These are phyloP conservation scores for Helotiales sp. DNA, from an alignment of 2,329 filamentous ascomycete species.

Conservation along the genomic window DNA sequence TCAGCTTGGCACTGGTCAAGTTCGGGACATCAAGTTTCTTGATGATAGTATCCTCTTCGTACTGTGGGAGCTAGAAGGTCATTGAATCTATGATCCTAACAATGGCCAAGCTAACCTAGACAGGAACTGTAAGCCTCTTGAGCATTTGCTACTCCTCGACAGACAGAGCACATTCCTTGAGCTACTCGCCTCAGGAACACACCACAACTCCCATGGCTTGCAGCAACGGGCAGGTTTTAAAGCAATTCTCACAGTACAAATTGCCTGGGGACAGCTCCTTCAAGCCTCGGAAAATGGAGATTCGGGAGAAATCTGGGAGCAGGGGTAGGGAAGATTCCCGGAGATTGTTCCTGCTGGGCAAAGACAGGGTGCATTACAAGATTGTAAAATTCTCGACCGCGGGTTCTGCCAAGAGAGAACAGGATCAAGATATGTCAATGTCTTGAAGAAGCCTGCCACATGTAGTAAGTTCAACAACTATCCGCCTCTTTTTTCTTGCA, in stretches of 20 bases:
- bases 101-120: background rate
- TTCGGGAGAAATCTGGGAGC: slow-evolving; percentile 26
- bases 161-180: slow-evolving; percentile 10
- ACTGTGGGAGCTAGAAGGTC: slow-evolving; percentile 40
- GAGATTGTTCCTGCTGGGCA: slow-evolving; percentile 37
- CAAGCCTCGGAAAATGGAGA: slow-evolving; percentile 34
- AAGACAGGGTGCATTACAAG: slow-evolving; percentile 39
- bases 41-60: slow-evolving; percentile 38
- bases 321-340: slow-evolving; percentile 22
- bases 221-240: slow-evolving; percentile 30
- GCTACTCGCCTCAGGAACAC: slow-evolving; percentile 19
- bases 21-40: slow-evolving; percentile 42
- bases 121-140: slow-evolving; percentile 34
- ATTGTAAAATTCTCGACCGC: slow-evolving; percentile 32
- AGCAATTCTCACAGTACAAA: slow-evolving; percentile 26
- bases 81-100: background rate
- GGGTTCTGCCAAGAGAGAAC: background rate
- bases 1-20: slow-evolving; percentile 38
- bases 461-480: background rate
- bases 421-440: slow-evolving; percentile 36
- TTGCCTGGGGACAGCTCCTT: slow-evolving; percentile 30
- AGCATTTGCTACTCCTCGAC: slow-evolving; percentile 33
- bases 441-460: slow-evolving; percentile 18
- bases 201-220: slow-evolving; percentile 17
- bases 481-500: background rate